These are phyloP conservation scores for Pleurotus salmoneostramineus DNA, from an alignment of 768 basidiomycete species.

Conservation along the genomic window DNA sequence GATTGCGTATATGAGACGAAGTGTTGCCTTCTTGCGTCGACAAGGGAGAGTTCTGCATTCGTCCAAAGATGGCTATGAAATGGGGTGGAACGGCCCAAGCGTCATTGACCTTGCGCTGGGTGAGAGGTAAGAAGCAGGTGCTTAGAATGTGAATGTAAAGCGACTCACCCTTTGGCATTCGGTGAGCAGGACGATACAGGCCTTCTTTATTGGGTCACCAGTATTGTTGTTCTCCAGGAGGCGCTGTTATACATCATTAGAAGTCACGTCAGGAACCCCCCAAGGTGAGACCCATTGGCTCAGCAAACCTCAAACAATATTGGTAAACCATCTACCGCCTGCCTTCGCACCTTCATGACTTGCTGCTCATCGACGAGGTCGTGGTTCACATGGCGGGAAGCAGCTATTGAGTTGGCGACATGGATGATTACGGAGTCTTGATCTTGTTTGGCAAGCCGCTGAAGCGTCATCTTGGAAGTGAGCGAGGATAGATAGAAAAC, in stretches of 20 bases:
- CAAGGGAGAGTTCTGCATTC: conserved; percentile 18
- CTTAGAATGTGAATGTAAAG: background rate
- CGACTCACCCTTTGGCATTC: conserved; percentile 36
- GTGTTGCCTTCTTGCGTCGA: conserved; percentile 16
- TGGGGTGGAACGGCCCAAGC: conserved; percentile 41
- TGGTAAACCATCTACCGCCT: conserved; percentile 47
- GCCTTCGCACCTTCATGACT: conserved; percentile 34
- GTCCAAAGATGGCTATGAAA: conserved; percentile 30
- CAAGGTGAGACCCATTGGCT: background rate
- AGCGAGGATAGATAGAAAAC: conserved; percentile 45
- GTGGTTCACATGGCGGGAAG: conserved; percentile 28
- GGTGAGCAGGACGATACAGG: conserved; percentile 39
- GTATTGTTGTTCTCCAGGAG: conserved; percentile 24
- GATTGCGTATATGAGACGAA: conserved; percentile 30
- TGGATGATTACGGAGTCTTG: conserved; percentile 41
- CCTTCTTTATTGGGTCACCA: conserved; percentile 25
- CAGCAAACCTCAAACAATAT: conserved; percentile 37
- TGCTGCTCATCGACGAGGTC: conserved; percentile 23
- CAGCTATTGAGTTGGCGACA: conserved; percentile 38
- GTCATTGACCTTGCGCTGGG: conserved; percentile 36
- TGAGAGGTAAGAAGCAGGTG: conserved; percentile 5
- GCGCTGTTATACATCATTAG: conserved; percentile 16
- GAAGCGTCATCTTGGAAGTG: conserved; percentile 43
- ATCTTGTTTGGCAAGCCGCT: conserved; percentile 37
- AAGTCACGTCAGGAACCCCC: conserved; percentile 1